These are phyloP conservation scores for Blastocystis sp. DNA, from an alignment of 352 stramenopile genomes.

Conservation along the genomic window DNA sequence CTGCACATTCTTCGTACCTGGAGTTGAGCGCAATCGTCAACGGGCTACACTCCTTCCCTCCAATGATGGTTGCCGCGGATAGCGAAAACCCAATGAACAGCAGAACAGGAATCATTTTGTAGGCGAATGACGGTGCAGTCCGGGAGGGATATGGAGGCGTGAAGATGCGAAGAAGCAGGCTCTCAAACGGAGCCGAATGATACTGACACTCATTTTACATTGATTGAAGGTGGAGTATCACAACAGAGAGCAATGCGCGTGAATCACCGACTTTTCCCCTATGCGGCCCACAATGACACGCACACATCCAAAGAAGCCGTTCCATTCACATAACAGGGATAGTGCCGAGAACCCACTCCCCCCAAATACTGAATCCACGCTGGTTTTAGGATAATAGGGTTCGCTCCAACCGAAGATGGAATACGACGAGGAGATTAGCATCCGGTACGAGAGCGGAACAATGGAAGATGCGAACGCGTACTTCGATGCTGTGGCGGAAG, in stretches of 20 bases:
- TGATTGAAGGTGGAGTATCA: too few species aligned
- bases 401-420: neutral
- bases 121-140: neutral
- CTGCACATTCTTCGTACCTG: slow-evolving; percentile 63
- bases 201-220: too few species aligned
- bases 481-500: slow-evolving; percentile 64
- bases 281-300: too few species aligned
- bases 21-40: neutral
- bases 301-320: too few species aligned
- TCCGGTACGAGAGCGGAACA: slow-evolving; percentile 61
- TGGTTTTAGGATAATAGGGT: too few species aligned
- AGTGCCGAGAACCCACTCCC: too few species aligned
- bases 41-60: slow-evolving; percentile 51
- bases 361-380: too few species aligned
- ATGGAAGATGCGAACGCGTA: slow-evolving; percentile 66
- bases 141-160: neutral
- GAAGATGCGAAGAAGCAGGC: neutral
- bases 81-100: neutral
- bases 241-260: too few species aligned
- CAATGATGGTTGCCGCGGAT: neutral
- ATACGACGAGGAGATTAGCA: slow-evolving; percentile 55
- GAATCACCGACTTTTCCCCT: too few species aligned
- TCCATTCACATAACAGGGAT: too few species aligned
- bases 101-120: neutral
- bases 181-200: neutral